Evolutionary conservation across 495 filamentous ascomycete species (phyloP).

Genomic region (Cetradonia linearis): DNA sequence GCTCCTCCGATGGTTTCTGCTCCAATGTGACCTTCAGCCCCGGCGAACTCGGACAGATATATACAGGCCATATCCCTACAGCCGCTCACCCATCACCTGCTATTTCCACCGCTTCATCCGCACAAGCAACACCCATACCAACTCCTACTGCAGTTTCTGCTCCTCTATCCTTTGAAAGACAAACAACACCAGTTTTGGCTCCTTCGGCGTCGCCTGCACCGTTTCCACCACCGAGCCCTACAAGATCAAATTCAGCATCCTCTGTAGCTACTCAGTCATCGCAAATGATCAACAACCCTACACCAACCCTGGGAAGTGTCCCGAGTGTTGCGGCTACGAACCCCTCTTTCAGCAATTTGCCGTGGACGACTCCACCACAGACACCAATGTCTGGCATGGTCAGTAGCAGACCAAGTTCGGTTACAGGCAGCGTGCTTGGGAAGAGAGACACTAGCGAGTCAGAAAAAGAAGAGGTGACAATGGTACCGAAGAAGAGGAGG

Average conservation of each 20-base stretch:
- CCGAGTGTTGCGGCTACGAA: constrained; percentile 63
- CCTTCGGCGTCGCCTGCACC: constrained; percentile 34
- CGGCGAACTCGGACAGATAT: constrained; percentile 80
- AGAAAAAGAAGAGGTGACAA: constrained; percentile 50
- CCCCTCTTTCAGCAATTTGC: constrained; percentile 48
- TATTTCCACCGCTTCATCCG: constrained; percentile 38
- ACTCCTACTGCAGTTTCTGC: constrained; percentile 56
- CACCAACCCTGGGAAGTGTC: constrained; percentile 61
- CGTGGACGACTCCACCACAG: constrained; percentile 69
- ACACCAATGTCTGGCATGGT: constrained; percentile 49
- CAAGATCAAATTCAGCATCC: constrained; percentile 74
- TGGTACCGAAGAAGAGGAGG: constrained; percentile 57
- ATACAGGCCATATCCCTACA: constrained; percentile 55
- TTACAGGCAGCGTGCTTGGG: constrained; percentile 41
- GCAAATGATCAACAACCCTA: constrained; percentile 57
- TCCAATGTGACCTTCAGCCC: constrained; percentile 76
- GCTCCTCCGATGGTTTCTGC: constrained; percentile 95
- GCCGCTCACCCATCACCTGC: constrained; percentile 35
- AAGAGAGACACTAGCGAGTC: constrained; percentile 47
- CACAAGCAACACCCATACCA: constrained; percentile 51
- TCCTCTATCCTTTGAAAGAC: constrained; percentile 41
- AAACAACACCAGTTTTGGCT: constrained; percentile 38
- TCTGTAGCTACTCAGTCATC: constrained; percentile 61
- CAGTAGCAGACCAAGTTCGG: constrained; percentile 34
- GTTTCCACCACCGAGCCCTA: constrained; percentile 54